phyloP scores from a whole-genome alignment of 352 stramenopile genomes.

The Globisporangium canariense region DNA sequence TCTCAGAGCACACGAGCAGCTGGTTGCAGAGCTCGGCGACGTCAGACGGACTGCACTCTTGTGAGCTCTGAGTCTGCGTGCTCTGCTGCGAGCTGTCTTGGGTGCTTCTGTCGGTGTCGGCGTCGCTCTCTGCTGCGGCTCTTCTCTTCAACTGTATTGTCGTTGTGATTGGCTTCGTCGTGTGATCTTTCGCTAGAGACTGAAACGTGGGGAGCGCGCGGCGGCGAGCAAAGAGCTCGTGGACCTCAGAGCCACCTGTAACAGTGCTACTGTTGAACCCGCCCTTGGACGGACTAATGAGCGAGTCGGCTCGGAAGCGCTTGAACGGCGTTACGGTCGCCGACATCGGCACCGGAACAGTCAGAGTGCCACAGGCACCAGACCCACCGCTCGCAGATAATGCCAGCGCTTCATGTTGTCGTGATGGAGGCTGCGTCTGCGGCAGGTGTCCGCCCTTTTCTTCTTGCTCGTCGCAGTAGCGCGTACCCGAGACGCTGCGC shows the following conservation, averaged over 20 bases:
- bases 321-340: constrained; percentile 16
- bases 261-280: neutral
- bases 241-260: neutral
- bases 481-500: constrained; percentile 6
- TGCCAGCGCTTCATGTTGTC: neutral
- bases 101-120: neutral
- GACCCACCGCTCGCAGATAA: neutral
- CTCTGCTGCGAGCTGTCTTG: constrained; percentile 7
- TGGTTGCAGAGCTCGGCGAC: constrained; percentile 10
- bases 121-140: neutral
- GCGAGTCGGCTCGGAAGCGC: constrained; percentile 14
- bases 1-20: constrained; percentile 17
- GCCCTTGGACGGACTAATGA: constrained; percentile 13
- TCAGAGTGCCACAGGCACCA: neutral
- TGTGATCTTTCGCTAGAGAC: constrained; percentile 10
- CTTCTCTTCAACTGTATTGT: neutral
- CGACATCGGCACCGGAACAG: neutral
- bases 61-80: constrained; percentile 1
- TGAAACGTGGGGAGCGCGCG: constrained; percentile 4
- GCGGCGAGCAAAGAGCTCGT: constrained; percentile 1
- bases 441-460: neutral
- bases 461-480: constrained; percentile 2
- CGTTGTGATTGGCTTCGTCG: neutral
- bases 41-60: constrained; percentile 12
- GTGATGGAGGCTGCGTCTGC: neutral